Base-by-base conservation (phyloP, 371 early-diverging fungal genomes). In the Zancudomyces culisetae region DNA sequence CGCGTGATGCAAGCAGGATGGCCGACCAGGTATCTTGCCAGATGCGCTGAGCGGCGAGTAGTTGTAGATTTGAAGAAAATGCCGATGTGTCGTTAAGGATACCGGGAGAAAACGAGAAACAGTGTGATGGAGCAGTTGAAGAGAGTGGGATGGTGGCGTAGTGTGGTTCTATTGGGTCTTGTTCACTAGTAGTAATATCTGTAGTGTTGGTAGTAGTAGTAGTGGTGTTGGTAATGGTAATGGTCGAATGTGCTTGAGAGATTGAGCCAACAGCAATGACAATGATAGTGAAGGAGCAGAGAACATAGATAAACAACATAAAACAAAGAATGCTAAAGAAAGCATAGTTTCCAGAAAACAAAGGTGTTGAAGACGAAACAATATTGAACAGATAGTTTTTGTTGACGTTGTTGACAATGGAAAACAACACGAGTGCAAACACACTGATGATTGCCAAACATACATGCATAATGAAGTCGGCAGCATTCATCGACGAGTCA, bases 21-120 rank as follows among this genome's bases (percentile, higher is more conserved):
- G 76, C 72, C 0, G 76, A 70, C 78, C 78, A 77, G 4, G 78
- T 73, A 43, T 77, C 78, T 57, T 77, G 78, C 78, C 78, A 77
- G 45, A 67, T 64, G 2, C 67, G 60, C 52, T 67, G 68, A 24
- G 62, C 63, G 4, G 64, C 57, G 40, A 67, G 52, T 13, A 57
- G 53, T 18, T 65, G 57, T 40, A 67, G 55, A 10, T 60, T 58
- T 46, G 68, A 52, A 46, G 62, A 63, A 29, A 56, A 59, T 3
- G 59, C 30, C 24, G 19, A 58, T 39, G 40, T 56, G 1, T 66
- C 59, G 0, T 58, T 59, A 18, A 67, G 55, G 24, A 67, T 58
- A 22, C 67, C 67, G 4, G 68, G 68, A 42, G 67, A 67, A 48
- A 67, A 43, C 27, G 57, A 55, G 52, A 67, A 49, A n/a, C 15